Percentiles rank a stretch among this genome's conserved stretches.
Conservation (phyloP, 2,329 filamentous ascomycete genomes). For the Gremmenia infestans region DNA sequence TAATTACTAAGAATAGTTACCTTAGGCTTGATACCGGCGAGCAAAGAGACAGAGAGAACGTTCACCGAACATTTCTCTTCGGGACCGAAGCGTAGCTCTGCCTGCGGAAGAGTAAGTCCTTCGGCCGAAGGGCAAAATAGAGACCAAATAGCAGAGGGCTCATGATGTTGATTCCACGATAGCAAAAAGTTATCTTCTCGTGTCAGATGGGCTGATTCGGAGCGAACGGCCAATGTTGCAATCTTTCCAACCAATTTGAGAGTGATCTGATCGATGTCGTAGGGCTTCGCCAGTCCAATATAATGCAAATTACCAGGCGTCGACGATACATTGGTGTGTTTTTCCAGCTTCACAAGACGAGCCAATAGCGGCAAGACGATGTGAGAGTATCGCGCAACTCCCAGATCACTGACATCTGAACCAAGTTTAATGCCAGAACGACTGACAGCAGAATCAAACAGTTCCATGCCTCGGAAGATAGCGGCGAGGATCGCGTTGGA, state of each 20-base stretch:
- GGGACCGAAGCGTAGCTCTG: conserved; percentile 11
- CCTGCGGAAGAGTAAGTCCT: conserved; percentile 6
- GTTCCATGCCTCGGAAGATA: conserved; percentile 17
- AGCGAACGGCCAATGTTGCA: conserved; percentile 16
- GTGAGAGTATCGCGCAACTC: not conserved
- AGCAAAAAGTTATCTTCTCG: conserved; percentile 17
- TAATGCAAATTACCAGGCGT: not conserved
- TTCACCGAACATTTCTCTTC: conserved; percentile 18
- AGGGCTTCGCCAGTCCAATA: conserved; percentile 8
- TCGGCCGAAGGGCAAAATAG: conserved; percentile 11
- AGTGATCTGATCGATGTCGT: conserved; percentile 9
- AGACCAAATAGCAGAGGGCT: conserved; percentile 13
- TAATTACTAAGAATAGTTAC: conserved; percentile 1
- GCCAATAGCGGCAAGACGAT: not conserved
- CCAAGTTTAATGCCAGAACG: not conserved
- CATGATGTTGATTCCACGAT: conserved; percentile 1
- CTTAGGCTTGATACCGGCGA: conserved; percentile 23
- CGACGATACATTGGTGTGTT: not conserved
- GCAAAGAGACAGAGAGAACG: conserved; percentile 19
- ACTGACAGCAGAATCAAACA: conserved; percentile 20
- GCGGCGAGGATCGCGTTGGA: conserved; percentile 21
- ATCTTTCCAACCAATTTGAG: conserved; percentile 21
- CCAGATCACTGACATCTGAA: not conserved
- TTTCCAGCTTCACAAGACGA: not conserved
- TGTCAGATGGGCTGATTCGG: conserved; percentile 10